Evolutionary conservation across 495 filamentous ascomycete species (phyloP).

Genomic region (Sordaria brevicollis): DNA sequence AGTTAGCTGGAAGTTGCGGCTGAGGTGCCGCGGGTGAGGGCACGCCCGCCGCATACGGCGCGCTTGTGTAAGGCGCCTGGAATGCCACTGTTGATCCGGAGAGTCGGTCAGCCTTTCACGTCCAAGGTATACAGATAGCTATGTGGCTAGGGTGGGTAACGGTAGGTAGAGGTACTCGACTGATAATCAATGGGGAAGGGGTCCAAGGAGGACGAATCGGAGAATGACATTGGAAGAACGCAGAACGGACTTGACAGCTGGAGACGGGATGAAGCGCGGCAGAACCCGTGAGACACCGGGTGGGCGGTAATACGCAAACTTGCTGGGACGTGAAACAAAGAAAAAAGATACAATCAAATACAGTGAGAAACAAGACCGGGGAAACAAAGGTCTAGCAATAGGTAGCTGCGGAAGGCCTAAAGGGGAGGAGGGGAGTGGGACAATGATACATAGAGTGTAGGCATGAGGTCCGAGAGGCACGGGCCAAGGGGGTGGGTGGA

Average conservation of each 20-base stretch:
- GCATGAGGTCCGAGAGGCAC: neutral
- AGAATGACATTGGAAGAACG: neutral
- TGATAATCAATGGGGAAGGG: neutral
- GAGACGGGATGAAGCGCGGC: neutral
- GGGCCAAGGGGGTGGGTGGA: neutral
- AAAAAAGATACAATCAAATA: neutral
- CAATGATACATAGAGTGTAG: constrained; percentile 1
- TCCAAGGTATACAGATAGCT: neutral
- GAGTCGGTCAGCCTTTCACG: constrained; percentile 7
- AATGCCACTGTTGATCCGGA: constrained; percentile 34
- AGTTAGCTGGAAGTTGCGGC: constrained; percentile 37
- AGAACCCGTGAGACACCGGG: neutral
- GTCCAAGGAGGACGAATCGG: neutral
- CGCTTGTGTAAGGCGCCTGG: constrained; percentile 41
- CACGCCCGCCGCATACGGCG: constrained; percentile 37
- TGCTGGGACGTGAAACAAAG: neutral
- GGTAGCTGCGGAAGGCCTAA: constrained; percentile 4
- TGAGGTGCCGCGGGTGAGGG: constrained; percentile 33
- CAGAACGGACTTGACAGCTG: neutral
- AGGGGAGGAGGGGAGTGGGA: constrained; percentile 1
- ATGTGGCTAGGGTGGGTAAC: constrained; percentile 1
- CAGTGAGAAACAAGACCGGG: neutral
- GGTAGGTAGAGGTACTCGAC: neutral
- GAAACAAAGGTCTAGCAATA: constrained; percentile 1
- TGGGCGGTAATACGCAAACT: neutral